phyloP scores from a whole-genome alignment of 345 rosid genomes.

The Eucalyptus tenuipes region DNA sequence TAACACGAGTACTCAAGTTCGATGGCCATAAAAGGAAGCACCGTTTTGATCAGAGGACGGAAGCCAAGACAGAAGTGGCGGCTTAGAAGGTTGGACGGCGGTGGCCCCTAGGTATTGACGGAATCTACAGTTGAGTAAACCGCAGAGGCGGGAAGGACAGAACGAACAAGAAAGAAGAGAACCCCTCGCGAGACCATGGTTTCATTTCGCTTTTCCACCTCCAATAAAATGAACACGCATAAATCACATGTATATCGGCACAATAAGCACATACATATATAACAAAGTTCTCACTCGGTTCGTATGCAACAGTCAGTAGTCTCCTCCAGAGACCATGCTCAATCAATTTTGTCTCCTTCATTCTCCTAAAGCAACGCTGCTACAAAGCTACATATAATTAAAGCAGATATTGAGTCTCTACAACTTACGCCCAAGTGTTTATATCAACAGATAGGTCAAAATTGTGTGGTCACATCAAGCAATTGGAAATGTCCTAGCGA shows the following conservation, averaged over 20 bases:
- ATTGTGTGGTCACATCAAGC: neutral
- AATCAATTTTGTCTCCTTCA: neutral
- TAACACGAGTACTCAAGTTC: neutral
- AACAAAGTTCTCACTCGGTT: neutral
- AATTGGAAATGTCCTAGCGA: neutral
- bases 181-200: neutral
- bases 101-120: neutral
- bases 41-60: neutral
- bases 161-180: neutral
- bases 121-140: neutral
- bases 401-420: neutral
- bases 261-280: neutral
- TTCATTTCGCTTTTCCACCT: neutral
- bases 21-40: neutral
- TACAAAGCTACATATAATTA: neutral
- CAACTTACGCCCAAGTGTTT: neutral
- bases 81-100: neutral
- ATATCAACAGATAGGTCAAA: neutral
- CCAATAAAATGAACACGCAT: neutral
- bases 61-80: neutral
- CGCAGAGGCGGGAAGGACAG: neutral
- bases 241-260: neutral
- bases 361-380: neutral
- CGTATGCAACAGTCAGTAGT: neutral
- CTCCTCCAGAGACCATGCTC: neutral